Percentiles rank a stretch among this genome's conserved stretches.
phyloP scores from a whole-genome alignment of 345 rosid genomes.

The Eutrema heterophyllum region DNA sequence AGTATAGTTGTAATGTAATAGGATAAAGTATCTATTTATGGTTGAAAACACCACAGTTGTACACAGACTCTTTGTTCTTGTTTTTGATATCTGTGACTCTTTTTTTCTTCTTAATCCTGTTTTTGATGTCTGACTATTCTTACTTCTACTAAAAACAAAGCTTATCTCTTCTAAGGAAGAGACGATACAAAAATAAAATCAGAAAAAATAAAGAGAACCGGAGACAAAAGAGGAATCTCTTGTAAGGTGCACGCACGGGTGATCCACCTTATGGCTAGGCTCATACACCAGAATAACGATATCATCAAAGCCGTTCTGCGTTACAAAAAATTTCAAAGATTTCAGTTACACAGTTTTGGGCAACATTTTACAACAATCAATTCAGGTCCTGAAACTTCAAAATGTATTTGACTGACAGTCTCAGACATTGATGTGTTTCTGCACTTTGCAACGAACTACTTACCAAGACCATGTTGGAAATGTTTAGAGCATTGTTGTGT shows the following conservation, averaged over 20 bases:
- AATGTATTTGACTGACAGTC: no score
- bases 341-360: no score
- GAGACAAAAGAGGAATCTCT: background rate
- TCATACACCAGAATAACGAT: no score
- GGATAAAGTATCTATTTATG: background rate
- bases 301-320: constrained; percentile 11
- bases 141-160: background rate
- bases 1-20: background rate
- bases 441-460: background rate
- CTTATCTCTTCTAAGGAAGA: background rate
- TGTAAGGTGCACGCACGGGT: background rate
- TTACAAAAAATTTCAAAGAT: no score
- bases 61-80: background rate
- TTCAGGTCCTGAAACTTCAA: no score
- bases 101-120: background rate
- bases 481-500: constrained; percentile 52
- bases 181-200: background rate
- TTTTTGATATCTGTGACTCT: background rate
- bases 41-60: background rate
- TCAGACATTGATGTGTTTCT: background rate
- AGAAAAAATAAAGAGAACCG: background rate
- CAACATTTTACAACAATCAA: background rate
- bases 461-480: background rate
- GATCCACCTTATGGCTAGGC: background rate
- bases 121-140: background rate